Conservation (phyloP, 2,329 filamentous ascomycete genomes). For the Pezicula neosporulosa region DNA sequence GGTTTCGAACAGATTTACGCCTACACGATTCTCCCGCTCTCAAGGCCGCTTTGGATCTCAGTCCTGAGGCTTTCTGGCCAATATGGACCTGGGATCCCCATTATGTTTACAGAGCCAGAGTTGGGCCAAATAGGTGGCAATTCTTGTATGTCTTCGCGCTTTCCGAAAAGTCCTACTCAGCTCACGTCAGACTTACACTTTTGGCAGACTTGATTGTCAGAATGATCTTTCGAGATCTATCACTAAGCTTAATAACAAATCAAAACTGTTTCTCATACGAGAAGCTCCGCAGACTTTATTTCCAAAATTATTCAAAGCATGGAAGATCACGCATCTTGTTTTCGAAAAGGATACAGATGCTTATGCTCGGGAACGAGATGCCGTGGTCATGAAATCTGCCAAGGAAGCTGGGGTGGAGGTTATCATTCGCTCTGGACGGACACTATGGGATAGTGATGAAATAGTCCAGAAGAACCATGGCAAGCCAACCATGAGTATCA, state of each 20-base stretch:
- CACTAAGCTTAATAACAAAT: constrained; percentile 64
- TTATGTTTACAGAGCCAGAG: constrained; percentile 70
- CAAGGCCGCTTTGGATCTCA: constrained; percentile 65
- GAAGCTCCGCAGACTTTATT: constrained; percentile 70
- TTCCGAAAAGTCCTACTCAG: background rate
- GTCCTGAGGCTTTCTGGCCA: constrained; percentile 67
- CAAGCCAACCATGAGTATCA: constrained; percentile 73
- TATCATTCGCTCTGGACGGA: constrained; percentile 61
- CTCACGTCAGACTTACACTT: constrained; percentile 1
- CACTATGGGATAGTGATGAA: constrained; percentile 70
- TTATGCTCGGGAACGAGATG: constrained; percentile 65
- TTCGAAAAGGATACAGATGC: constrained; percentile 78
- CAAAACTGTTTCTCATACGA: constrained; percentile 68
- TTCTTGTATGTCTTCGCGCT: constrained; percentile 47
- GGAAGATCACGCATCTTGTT: constrained; percentile 72
- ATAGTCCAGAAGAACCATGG: constrained; percentile 62
- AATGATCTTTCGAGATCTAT: constrained; percentile 65
- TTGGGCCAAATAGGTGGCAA: constrained; percentile 71
- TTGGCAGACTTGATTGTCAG: constrained; percentile 64
- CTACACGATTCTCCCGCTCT: constrained; percentile 75
- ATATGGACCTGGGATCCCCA: constrained; percentile 81
- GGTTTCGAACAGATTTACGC: constrained; percentile 76
- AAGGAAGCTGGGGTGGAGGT: constrained; percentile 64
- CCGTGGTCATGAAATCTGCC: constrained; percentile 54
- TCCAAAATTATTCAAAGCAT: constrained; percentile 68